Base-by-base conservation (phyloP, 2,329 filamentous ascomycete species). In the Aspergillus sergii region DNA sequence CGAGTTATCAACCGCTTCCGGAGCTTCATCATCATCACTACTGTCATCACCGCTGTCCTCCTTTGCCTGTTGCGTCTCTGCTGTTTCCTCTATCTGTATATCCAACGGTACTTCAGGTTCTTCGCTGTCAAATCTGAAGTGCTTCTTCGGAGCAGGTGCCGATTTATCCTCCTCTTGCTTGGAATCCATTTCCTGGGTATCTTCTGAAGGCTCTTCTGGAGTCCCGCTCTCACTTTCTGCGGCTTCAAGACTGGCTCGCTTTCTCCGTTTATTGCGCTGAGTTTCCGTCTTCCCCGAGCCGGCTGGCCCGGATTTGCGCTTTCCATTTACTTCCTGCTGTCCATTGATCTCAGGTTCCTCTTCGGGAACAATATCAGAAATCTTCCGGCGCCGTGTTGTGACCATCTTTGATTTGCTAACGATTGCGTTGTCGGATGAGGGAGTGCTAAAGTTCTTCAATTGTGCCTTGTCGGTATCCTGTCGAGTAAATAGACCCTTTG, bases 101-200 rank as follows among this genome's bases (percentile, higher is more conserved):
- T 68, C 62, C 26, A 69, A 63, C 1, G 69, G 72, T 28, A 71
- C 9, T 28, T 60, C 69, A 30, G 77, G 77, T 26, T 81, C 79
- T 64, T 80, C 79, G 62, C 77, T 80, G 39, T 69, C 79, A 59
- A 81, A 81, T 57, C 78, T 74, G 45, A 80, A 71, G 59, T 80
- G 78, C 36, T 68, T 71, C 66, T 68, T 69, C 23, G 55, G 41
- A 19, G 60, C 8, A 5, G 70, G 64, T 9, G 57, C 66, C 51
- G 65, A 36, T 53, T 62, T 59, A 21, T 69, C 64, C 32, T 65
- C 57, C 32, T 68, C 60, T 41, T 34, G 32, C 32, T 53, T 41
- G 21, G 48, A 28, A 23, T 59, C 48, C 26, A 28, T 51, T 14
- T 57, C 30, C 23, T 43, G 36, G 7, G 11, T 16, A 39, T 55